Evolutionary conservation across 1,284 basidiomycete species (phyloP), one percentile per base, ranked within the genome.

Genomic region (Ceraceosorus guamensis): DNA sequence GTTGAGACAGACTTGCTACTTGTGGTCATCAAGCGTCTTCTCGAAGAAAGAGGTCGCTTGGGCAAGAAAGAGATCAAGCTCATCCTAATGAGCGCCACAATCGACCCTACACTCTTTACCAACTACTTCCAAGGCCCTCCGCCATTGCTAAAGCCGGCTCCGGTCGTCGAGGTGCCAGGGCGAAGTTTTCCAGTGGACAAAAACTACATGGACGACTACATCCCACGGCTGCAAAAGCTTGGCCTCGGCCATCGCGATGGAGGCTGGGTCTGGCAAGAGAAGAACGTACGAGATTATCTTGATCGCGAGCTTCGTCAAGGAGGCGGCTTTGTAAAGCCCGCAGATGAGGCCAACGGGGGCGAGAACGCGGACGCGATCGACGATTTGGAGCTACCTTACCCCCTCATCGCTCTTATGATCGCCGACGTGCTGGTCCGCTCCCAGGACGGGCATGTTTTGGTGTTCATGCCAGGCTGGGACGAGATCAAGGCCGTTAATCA

Each of bases 41-140:
- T 95, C 64, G 83, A 82, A 5, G 87, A 91, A 63, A 83, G 91
- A 63, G 66, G 72, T 52, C 85, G 83, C 69, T 80, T 82, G 4
- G 83, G 85, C 63, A 83, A 83, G 34, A 83, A 84, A 50, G 87
- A 89, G 8, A 79, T 97, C 77, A 93, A 91, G 77, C 81, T 97
- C 62, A 79, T 96, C 46, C 83, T 97, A 55, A 96, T 96, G 91
- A 93, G 89, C 69, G 91, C 92, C 2, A 96, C 92, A 35, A 90
- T 96, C 76, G 88, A 96, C 70, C 87, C 91, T 1, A 83, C 83
- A 0, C 82, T 95, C 34, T 96, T 97, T 82, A 86, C 87, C 72
- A 79, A 81, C 8, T 96, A 97, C 79, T 96, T 96, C 80, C 79
- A 82, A 8, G 85, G 85, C 18, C 45, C 46, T 5, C 39, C 53